Evolutionary conservation across 2,329 filamentous ascomycete genomes (phyloP).

Genomic region (Karstenula rhodostoma): DNA sequence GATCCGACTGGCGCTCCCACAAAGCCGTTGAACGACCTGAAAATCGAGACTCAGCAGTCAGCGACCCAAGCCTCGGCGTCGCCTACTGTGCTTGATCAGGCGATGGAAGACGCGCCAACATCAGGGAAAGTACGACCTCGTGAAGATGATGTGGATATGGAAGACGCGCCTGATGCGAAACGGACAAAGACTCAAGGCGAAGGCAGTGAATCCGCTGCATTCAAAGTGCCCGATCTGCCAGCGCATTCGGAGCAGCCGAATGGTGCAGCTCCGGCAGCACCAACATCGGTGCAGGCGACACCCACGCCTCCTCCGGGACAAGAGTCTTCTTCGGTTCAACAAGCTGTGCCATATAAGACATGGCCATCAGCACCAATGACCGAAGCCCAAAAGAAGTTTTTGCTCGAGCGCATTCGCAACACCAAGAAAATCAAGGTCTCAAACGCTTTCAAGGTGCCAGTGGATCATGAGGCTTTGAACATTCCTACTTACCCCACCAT

Average conservation of each 20-base stretch:
- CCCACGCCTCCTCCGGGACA: constrained; percentile 42
- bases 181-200: constrained; percentile 74
- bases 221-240: constrained; percentile 56
- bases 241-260: constrained; percentile 40
- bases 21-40: constrained; percentile 45
- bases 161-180: constrained; percentile 71
- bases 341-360: constrained; percentile 42
- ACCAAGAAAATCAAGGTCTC: constrained; percentile 89
- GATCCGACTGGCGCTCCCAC: constrained; percentile 34
- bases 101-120: constrained; percentile 50
- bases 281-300: constrained; percentile 11
- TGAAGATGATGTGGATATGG: constrained; percentile 73
- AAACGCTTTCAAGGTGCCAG: constrained; percentile 76
- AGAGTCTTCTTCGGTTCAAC: constrained; percentile 40
- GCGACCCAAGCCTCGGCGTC: constrained; percentile 29
- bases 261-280: constrained; percentile 24
- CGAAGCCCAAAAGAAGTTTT: constrained; percentile 66
- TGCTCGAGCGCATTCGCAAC: constrained; percentile 72
- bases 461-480: constrained; percentile 75
- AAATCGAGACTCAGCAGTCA: constrained; percentile 34
- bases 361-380: constrained; percentile 55
- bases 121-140: constrained; percentile 70
- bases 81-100: constrained; percentile 38
- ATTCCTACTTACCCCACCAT: constrained; percentile 78
- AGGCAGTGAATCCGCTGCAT: constrained; percentile 44